Evolutionary conservation across 2,329 filamentous ascomycete genomes (phyloP), one percentile per base, ranked within the genome.

Genomic region (Mycogone perniciosa): DNA sequence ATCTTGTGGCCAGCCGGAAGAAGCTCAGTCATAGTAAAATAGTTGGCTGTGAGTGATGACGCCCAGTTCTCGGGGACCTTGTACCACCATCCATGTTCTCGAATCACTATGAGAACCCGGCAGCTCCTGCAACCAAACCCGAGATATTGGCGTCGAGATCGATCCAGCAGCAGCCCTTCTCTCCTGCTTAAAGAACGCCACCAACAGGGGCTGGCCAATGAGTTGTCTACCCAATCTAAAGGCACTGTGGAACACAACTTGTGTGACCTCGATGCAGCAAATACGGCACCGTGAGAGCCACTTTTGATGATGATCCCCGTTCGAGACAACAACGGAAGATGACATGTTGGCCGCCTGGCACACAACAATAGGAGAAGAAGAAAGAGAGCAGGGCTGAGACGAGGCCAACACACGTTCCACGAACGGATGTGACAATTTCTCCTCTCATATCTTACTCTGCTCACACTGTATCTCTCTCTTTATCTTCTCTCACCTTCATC

Each of bases 121-220:
- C 45, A 30, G 8, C 26, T 10, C 10, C 26, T 48, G 31, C 31
- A n/a, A 30, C 43, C 11, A 35, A 43, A 7, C 31, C 31, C 39
- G 31, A 43, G 31, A 42, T 26, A n/a, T 43, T 33, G 50, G 39
- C 40, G 29, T 39, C 34, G 30, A 48, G 5, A 40, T 48, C 40
- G 40, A 48, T 44, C 29, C 39, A 43, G 50, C 40, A 44, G 33
- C 39, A 31, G 35, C 20, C 40, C 40, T 34, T 40, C 29, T 26
- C 13, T n/a, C 9, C 20, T 11, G 26, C 9, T 29, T 9, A 33
- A 31, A 11, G 13, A 43, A 48, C 45, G 29, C 44, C 34, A 34
- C 44, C 38, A 39, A 44, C 40, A 34, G 33, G 5, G n/a, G 5
- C 20, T 26, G 11, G 29, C 50, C 50, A 52, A 52, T 51, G 30